Conservation (phyloP, 495 filamentous ascomycete genomes). For the Lepraria neglecta region DNA sequence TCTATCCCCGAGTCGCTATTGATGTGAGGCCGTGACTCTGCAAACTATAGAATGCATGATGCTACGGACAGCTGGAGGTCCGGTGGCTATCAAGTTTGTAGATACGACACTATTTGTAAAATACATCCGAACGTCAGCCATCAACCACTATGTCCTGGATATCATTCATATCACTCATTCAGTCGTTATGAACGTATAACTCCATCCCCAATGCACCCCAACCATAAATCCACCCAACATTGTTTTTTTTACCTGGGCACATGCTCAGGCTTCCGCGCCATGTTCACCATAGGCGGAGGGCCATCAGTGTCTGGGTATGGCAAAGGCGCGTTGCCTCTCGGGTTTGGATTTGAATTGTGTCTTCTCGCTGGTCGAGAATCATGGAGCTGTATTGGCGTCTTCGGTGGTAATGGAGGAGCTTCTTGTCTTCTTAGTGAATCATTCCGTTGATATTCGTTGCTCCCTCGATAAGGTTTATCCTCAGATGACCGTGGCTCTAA, state of each 20-base stretch:
- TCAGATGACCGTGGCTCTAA: conserved; percentile 37
- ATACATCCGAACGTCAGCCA: neutral
- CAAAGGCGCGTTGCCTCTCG: conserved; percentile 34
- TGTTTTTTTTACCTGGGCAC: conserved; percentile 23
- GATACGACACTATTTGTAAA: too few species aligned
- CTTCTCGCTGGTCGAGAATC: conserved; percentile 30
- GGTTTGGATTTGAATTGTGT: conserved; percentile 36
- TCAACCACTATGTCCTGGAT: neutral
- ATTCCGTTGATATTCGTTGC: conserved; percentile 34
- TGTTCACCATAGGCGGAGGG: conserved; percentile 75
- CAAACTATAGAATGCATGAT: too few species aligned
- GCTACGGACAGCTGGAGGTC: too few species aligned
- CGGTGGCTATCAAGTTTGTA: too few species aligned
- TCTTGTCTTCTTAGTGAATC: conserved; percentile 33
- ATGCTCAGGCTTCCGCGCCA: conserved; percentile 79
- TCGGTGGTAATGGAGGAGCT: conserved; percentile 74
- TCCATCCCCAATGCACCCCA: conserved; percentile 7
- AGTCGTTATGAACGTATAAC: neutral
- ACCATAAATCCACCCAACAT: neutral
- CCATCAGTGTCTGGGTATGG: conserved; percentile 80
- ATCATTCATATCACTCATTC: conserved; percentile 5
- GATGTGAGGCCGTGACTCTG: neutral
- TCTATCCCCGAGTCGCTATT: too few species aligned
- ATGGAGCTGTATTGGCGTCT: conserved; percentile 66
- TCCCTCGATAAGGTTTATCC: conserved; percentile 37